Base-by-base conservation (phyloP, 1,284 basidiomycete genomes). In the Leccinum subrobustum region DNA sequence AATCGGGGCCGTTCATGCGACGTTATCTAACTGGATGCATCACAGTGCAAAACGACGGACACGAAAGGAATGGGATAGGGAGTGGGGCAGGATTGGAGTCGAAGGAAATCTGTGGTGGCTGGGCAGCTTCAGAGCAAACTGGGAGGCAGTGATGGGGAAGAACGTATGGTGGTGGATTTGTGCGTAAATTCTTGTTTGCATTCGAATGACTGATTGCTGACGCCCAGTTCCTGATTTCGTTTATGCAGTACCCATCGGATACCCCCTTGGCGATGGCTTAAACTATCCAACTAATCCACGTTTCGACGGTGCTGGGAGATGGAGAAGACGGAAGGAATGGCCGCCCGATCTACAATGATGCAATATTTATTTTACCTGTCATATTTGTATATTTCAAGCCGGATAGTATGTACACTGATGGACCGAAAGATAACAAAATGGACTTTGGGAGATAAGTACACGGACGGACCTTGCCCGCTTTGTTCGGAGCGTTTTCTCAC, bases 61-160 rank as follows among this genome's bases (percentile, higher is more conserved):
- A n/a, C 68, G 64, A 44, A 72, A 68, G 52, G 73, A 79, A 33
- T 95, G 92, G 89, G 85, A 94, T 67, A 68, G 73, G 6, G 87
- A 92, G 64, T 95, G 92, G 92, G 93, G 94, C 0, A 69, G 77
- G 27, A 79, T 89, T 2, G 80, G 81, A 6, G 82, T 74, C 23
- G 92, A 95, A 69, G 93, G 90, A 0, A 89, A 95, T 71, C 74
- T 93, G 4, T 96, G 93, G 93, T 95, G 91, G 91, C 75, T 88
- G 39, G 93, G 87, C 14, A 83, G 79, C 65, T 63, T 64, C 48
- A 70, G 79, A 20, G 75, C 73, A 44, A 92, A 89, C 64, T 95
- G 91, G 91, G 82, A 83, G 66, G 81, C 83, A 57, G 86, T 88
- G 27, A 93, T 95, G 90, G 93, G 93, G 6, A 70, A 69, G 47